Conservation (phyloP, 1,284 basidiomycete genomes). For the Meripilus lineatus region DNA sequence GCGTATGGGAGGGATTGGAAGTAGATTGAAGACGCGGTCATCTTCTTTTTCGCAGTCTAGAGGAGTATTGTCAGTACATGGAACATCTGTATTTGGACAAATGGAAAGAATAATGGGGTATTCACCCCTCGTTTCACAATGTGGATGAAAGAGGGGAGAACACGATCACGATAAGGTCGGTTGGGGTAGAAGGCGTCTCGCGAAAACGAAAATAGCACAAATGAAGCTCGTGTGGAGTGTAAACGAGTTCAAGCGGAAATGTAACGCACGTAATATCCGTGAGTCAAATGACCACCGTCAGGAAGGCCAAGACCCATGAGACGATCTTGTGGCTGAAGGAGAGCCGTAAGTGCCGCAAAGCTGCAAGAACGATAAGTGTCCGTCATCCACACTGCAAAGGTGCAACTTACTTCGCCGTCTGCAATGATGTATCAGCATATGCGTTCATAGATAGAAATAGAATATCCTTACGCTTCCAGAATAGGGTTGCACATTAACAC, state of each 20-base stretch:
- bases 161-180: too few species aligned
- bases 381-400: too few species aligned
- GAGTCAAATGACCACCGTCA: constrained; percentile 97
- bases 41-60: constrained; percentile 98
- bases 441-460: constrained; percentile 1
- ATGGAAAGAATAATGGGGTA: neutral
- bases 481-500: constrained; percentile 99
- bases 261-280: constrained; percentile 87
- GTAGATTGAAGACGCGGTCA: constrained; percentile 99
- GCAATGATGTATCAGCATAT: constrained; percentile 7
- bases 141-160: too few species aligned
- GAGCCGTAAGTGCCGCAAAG: constrained; percentile 96
- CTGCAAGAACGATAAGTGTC: constrained; percentile 37
- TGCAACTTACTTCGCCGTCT: constrained; percentile 80
- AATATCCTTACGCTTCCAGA: constrained; percentile 62
- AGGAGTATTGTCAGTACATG: constrained; percentile 19
- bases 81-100: neutral
- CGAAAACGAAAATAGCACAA: too few species aligned
- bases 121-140: too few species aligned
- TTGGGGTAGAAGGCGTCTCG: too few species aligned
- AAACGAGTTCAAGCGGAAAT: constrained; percentile 13
- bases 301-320: constrained; percentile 99
- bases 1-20: constrained; percentile 99
- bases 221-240: neutral
- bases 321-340: constrained; percentile 97